Base-by-base conservation (phyloP, 2,329 filamentous ascomycete species). In the Hypomyces rosellus region DNA sequence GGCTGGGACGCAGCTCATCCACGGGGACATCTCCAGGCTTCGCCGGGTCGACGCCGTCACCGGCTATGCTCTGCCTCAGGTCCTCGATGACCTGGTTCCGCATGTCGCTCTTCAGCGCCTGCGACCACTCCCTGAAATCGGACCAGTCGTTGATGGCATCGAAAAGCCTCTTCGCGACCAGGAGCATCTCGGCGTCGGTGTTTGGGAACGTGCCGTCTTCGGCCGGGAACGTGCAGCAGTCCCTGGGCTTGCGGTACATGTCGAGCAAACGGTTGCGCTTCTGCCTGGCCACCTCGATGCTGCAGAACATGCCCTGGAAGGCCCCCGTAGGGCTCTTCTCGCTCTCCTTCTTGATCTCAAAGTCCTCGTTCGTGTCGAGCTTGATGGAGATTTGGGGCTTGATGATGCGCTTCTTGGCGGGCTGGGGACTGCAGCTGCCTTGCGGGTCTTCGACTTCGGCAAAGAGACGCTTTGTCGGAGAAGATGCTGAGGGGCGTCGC, bases 81-180 rank as follows among this genome's bases (percentile, higher is more conserved):
- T 44, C 41, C 8, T 49, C 50, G 5, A 53, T 52, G 30, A 56
- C 44, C 5, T 38, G 48, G n/a, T 45, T 48, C 37, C 50, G 41
- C 13, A 40, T 48, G n/a, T 52, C 39, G n/a, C 40, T 34, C 25
- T 46, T 25, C 5, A 59, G 34, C 3, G 54, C 49, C 30, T 58
- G 55, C 11, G 53, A 54, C 61, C 59, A 62, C 50, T 62, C 60
- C 5, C 54, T 47, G 16, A 59, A 55, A 20, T 50, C 42, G 8
- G 46, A 47, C 60, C 60, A 63, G 52, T 61, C 57, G 22, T 51
- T 57, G 43, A 63, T 60, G 44, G 61, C 57, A 5, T 59, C 52
- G 33, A 62, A 56, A 2, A 61, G 36, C 14, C 49, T 48, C 44
- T 48, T 49, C 9, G 58, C 55, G n/a, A 48, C 47, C 5, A n/a